A percentile compares a stretch with the other conserved stretches of the same genome.
These are phyloP conservation scores for Amanita exitialis DNA, from an alignment of 768 basidiomycete species.

Conservation along the genomic window DNA sequence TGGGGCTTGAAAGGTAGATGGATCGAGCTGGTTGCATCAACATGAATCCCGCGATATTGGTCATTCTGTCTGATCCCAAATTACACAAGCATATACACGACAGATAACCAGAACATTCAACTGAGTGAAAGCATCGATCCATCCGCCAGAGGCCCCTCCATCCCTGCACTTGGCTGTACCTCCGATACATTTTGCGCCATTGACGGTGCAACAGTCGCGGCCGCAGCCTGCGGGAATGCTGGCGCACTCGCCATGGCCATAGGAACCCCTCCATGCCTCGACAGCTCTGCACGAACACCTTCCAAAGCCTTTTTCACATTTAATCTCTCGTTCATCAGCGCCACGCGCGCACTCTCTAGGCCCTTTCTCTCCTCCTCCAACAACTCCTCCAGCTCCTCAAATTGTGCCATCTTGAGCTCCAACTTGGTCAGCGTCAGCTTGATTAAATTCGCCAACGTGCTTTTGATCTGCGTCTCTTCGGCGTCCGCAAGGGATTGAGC, in stretches of 20 bases:
- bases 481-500: slow-evolving; percentile 72
- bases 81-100: background rate
- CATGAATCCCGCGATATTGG: no score
- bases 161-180: slow-evolving; percentile 35
- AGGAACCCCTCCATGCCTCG: slow-evolving; percentile 35
- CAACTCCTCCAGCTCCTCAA: slow-evolving; percentile 87
- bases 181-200: slow-evolving; percentile 28
- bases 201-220: background rate
- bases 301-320: slow-evolving; percentile 67
- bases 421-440: slow-evolving; percentile 80
- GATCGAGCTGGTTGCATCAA: no score
- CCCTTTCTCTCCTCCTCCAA: slow-evolving; percentile 84
- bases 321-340: slow-evolving; percentile 71
- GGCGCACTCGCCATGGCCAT: background rate
- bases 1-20: no score
- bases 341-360: slow-evolving; percentile 74
- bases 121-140: slow-evolving; percentile 17
- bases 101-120: background rate
- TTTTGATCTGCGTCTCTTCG: slow-evolving; percentile 74
- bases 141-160: slow-evolving; percentile 44
- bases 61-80: no score
- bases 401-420: slow-evolving; percentile 90
- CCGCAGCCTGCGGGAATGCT: slow-evolving; percentile 2
- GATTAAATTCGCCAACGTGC: slow-evolving; percentile 74
- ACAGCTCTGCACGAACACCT: slow-evolving; percentile 51